Base-by-base conservation (phyloP, 1,284 basidiomycete species). In the Marasmius sp. region DNA sequence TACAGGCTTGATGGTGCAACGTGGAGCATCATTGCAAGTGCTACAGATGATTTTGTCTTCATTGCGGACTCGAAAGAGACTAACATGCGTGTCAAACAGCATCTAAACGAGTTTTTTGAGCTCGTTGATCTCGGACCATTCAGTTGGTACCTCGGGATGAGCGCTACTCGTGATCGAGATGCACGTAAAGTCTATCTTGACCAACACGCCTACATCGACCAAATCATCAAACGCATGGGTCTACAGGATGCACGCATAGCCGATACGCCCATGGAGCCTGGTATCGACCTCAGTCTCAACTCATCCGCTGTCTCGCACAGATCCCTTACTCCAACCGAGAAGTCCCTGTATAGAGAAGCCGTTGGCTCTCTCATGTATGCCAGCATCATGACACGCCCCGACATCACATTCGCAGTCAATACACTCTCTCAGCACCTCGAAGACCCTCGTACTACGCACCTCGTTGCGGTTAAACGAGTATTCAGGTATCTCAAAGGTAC, bases 41-140 rank as follows among this genome's bases (percentile, higher is more conserved):
- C 74, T 41, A 72, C 74, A 22, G 70, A 77, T 47, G 70, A 77
- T 58, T 74, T 76, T 64, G 70, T 71, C 5, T 70, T 71, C 38
- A 66, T 73, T 36, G 61, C 68, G 9, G 62, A 71, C 38, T 69
- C 66, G 6, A 60, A 45, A n/a, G 20, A 53, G 11, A 34, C 43
- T 27, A 54, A 61, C 51, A 37, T 18, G 33, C 20, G 2, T 14
- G 11, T 43, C 56, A 68, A 70, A 34, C 49, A 62, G 2, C 62
- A 69, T 43, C 65, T 75, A 9, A 65, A 54, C n/a, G 52, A 71
- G 18, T 53, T 64, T 22, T 70, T 74, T 50, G 64, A 74, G 55
- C 60, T 75, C 9, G 64, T 70, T 22, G 66, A 71, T 51, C 65
- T 74, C 1, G 70, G 74, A 3, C 48, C 65, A 20, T 68, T 73